Conservation (phyloP, 176 grass and related monocot species). For the Urochloa ruziziensis region DNA sequence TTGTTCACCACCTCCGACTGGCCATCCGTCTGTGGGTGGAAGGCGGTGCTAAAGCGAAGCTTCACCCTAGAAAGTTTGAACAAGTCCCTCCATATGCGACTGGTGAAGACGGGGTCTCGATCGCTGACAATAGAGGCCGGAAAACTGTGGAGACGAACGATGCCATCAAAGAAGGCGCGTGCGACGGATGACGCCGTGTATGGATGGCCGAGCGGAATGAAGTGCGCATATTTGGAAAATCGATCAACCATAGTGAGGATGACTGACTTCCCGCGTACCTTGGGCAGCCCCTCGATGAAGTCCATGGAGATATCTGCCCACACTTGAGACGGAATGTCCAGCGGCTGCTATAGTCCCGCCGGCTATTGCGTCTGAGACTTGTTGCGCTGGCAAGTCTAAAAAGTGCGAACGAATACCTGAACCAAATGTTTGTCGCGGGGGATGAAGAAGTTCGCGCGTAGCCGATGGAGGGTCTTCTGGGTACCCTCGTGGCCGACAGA, state of each 20-base stretch:
- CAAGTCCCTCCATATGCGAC: too few relatives aligned
- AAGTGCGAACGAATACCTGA: not conserved
- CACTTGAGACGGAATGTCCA: not conserved
- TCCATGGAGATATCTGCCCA: not conserved
- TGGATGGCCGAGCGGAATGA: not conserved
- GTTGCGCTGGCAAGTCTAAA: not conserved
- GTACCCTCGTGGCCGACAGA: too few relatives aligned
- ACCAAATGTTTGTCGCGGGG: not conserved
- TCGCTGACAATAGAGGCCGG: not conserved
- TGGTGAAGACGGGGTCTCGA: not conserved
- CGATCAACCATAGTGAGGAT: not conserved
- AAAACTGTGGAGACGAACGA: too few relatives aligned
- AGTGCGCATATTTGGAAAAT: not conserved
- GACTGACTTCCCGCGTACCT: not conserved
- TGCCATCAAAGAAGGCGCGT: not conserved
- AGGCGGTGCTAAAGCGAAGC: not conserved
- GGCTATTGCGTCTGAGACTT: not conserved
- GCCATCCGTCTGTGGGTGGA: not conserved
- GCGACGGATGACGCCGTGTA: not conserved
- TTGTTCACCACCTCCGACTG: too few relatives aligned
- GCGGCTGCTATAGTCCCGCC: not conserved
- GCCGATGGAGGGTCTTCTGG: too few relatives aligned
- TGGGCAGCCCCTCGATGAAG: not conserved
- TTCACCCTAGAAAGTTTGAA: rapidly evolving
- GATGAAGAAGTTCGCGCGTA: not conserved